Percentiles rank a stretch among this genome's conserved stretches.
Evolutionary conservation across 352 stramenopile genomes (phyloP).

Genomic region (Phytophthora hibernalis): DNA sequence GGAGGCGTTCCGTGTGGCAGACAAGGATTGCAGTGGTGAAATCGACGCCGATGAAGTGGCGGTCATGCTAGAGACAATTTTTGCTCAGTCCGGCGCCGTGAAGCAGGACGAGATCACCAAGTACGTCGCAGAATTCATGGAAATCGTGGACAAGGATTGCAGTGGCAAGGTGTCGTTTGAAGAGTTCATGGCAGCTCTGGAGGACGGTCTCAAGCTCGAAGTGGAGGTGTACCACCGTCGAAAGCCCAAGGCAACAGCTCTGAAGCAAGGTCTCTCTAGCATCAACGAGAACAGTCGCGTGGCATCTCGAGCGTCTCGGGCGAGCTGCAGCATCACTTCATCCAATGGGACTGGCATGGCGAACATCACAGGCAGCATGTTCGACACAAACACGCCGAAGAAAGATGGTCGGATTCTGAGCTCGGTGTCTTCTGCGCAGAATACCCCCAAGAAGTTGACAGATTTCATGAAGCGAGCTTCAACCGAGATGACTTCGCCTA

Average conservation of each 20-base stretch:
- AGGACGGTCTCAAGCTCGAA: slow-evolving; percentile 80
- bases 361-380: slow-evolving; percentile 45
- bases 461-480: slow-evolving; percentile 34
- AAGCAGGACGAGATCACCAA: slow-evolving; percentile 74
- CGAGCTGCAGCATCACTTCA: slow-evolving; percentile 41
- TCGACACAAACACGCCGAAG: slow-evolving; percentile 56
- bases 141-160: slow-evolving; percentile 67
- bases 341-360: slow-evolving; percentile 34
- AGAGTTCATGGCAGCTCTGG: slow-evolving; percentile 80
- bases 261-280: slow-evolving; percentile 39
- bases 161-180: slow-evolving; percentile 83
- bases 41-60: slow-evolving; percentile 83
- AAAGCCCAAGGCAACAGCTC: slow-evolving; percentile 37
- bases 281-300: slow-evolving; percentile 46
- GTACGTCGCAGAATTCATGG: slow-evolving; percentile 82
- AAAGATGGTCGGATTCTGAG: slow-evolving; percentile 41
- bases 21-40: slow-evolving; percentile 84
- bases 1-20: slow-evolving; percentile 78
- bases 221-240: slow-evolving; percentile 71
- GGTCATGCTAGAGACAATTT: slow-evolving; percentile 81
- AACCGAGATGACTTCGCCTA: slow-evolving; percentile 55
- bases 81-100: slow-evolving; percentile 75
- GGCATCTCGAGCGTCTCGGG: slow-evolving; percentile 13
- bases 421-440: slow-evolving; percentile 39
- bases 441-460: slow-evolving; percentile 29